Conservation (phyloP, 129 eudicot species). For the Logfia minima region DNA sequence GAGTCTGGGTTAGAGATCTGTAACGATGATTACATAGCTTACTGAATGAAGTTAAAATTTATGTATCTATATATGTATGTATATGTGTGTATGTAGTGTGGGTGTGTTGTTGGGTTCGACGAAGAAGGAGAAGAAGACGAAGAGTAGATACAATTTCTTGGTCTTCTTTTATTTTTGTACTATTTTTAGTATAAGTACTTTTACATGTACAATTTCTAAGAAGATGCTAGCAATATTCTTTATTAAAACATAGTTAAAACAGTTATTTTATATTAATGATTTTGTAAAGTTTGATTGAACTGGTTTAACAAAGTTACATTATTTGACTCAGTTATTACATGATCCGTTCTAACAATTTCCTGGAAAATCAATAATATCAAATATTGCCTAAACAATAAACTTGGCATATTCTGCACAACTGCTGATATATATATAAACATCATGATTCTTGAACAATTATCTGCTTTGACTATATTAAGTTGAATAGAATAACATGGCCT, state of each 20-base stretch:
- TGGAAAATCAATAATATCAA: not conserved
- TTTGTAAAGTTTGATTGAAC: no score
- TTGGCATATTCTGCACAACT: not conserved
- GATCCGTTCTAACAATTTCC: not conserved
- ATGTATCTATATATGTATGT: not conserved
- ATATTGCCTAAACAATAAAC: not conserved
- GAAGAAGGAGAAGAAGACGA: conserved; percentile 1
- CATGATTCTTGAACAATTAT: not conserved
- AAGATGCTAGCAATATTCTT: not conserved
- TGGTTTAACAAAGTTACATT: no score
- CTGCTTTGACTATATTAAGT: conserved; percentile 16
- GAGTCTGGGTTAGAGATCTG: not conserved
- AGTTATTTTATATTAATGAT: no score
- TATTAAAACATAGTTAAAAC: not conserved
- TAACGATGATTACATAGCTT: conserved; percentile 12
- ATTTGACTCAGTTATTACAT: no score
- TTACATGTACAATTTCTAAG: not conserved
- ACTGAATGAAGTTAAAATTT: not conserved
- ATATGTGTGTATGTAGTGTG: not conserved
- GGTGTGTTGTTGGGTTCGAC: conserved; percentile 13
- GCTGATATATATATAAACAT: conserved; percentile 8
- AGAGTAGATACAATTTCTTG: conserved; percentile 1
- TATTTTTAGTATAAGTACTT: no score
- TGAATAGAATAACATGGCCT: conserved; percentile 8
- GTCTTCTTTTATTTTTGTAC: conserved; percentile 1